Conservation (phyloP, 148 eudicot genomes). For the Dianthus caryophyllus region DNA sequence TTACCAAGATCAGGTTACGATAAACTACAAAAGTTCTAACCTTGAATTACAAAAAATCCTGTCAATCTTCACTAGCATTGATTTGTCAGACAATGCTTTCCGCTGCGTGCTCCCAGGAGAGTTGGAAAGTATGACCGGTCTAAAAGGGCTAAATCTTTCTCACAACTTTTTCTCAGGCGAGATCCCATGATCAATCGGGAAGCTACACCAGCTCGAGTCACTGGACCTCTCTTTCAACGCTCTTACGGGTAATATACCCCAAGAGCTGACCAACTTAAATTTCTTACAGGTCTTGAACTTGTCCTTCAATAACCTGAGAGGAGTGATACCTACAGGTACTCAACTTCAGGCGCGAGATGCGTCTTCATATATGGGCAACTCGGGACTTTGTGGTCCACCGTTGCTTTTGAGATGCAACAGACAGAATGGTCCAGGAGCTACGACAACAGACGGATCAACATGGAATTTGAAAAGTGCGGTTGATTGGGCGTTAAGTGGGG, state of each 20-base stretch:
- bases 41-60: constrained; percentile 18
- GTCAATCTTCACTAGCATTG: constrained; percentile 16
- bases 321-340: constrained; percentile 22
- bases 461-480: background rate
- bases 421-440: background rate
- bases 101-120: constrained; percentile 22
- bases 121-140: constrained; percentile 23
- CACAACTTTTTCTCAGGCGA: constrained; percentile 27
- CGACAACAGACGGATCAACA: background rate
- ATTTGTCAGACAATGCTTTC: constrained; percentile 28
- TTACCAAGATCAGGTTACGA: constrained; percentile 9
- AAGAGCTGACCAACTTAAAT: constrained; percentile 19
- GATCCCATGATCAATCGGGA: constrained; percentile 29
- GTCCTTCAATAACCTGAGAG: constrained; percentile 25
- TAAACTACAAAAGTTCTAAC: constrained; percentile 9
- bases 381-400: constrained; percentile 29
- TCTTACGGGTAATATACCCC: constrained; percentile 27
- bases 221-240: constrained; percentile 33
- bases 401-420: background rate
- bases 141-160: constrained; percentile 34
- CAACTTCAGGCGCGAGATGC: constrained; percentile 24
- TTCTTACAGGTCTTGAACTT: constrained; percentile 25
- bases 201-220: constrained; percentile 28
- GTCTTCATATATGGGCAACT: constrained; percentile 28
- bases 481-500: constrained; percentile 1